Percentiles rank a stretch among this genome's conserved stretches.
Conservation (phyloP, 202 grass and related monocot genomes). For the Zizania palustris region DNA sequence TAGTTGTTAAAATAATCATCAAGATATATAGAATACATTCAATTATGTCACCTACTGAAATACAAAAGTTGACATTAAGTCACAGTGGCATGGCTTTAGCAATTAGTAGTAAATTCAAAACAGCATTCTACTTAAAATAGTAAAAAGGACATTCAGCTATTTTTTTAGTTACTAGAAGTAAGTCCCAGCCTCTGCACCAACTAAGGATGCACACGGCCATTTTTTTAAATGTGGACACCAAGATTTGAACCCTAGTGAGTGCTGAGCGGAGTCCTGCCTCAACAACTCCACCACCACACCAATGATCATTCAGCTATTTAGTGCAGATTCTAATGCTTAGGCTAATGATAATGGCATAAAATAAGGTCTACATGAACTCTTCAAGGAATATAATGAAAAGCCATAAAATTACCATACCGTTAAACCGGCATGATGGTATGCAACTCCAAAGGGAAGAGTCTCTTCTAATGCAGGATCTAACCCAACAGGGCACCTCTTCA, state of each 20-base stretch:
- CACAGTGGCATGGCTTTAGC: slow-evolving; percentile 31
- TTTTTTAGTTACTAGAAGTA: no score
- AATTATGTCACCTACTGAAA: slow-evolving; percentile 33
- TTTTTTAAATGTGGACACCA: no score
- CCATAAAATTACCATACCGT: slow-evolving; percentile 62
- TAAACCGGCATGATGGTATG: slow-evolving; percentile 97
- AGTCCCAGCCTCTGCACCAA: no score
- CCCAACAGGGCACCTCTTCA: slow-evolving; percentile 81
- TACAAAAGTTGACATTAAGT: slow-evolving; percentile 18
- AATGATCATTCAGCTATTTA: not conserved
- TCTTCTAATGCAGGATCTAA: slow-evolving; percentile 91
- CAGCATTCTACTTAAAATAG: not conserved
- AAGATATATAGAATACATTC: slow-evolving; percentile 32
- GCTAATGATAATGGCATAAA: not conserved
- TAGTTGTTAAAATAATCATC: slow-evolving; percentile 5
- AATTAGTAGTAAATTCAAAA: slow-evolving; percentile 22
- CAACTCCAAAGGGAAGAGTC: slow-evolving; percentile 88
- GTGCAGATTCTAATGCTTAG: slow-evolving; percentile 18
- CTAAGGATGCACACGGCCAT: no score
- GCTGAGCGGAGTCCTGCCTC: no score
- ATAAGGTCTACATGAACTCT: slow-evolving; percentile 13
- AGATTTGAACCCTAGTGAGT: no score
- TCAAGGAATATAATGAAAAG: slow-evolving; percentile 10
- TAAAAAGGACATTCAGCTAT: not conserved
- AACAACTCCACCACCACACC: no score